Conservation (phyloP, 257 asterid genomes). For the Leptodermis oblonga region DNA sequence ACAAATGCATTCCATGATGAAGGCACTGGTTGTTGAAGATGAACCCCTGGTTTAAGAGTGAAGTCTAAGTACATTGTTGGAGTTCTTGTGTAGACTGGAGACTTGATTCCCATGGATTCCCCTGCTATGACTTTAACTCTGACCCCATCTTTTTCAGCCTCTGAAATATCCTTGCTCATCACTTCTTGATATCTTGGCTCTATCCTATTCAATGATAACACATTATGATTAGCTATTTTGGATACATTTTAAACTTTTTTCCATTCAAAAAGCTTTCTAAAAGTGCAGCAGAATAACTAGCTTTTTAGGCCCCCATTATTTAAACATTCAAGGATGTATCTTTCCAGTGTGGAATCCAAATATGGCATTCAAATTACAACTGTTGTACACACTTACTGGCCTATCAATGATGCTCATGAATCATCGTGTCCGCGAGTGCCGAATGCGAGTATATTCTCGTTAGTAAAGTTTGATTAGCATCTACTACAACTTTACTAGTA, state of each 20-base stretch:
- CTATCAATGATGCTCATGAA: background rate
- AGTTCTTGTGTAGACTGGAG: conserved; percentile 64
- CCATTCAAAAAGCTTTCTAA: conserved; percentile 5
- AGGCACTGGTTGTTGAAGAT: conserved; percentile 57
- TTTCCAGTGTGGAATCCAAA: conserved; percentile 4
- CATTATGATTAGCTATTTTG: background rate
- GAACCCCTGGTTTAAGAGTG: conserved; percentile 62
- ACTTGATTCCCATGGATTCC: conserved; percentile 58
- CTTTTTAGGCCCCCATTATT: background rate
- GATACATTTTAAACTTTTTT: background rate
- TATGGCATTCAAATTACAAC: background rate
- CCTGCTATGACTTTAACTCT: conserved; percentile 75
- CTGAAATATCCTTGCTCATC: conserved; percentile 50
- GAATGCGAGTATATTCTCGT: conserved; percentile 5
- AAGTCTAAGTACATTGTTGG: conserved; percentile 90
- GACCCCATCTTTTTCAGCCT: conserved; percentile 59
- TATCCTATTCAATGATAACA: conserved; percentile 36
- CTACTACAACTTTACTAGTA: background rate
- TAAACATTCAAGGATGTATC: background rate
- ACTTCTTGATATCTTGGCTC: conserved; percentile 88
- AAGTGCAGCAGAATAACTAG: conserved; percentile 7
- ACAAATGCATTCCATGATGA: conserved; percentile 72
- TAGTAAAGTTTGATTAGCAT: background rate
- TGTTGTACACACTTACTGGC: background rate
- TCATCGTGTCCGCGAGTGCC: background rate